Conservation (phyloP, 306 rosid species). For the Castanopsis chinensis region DNA sequence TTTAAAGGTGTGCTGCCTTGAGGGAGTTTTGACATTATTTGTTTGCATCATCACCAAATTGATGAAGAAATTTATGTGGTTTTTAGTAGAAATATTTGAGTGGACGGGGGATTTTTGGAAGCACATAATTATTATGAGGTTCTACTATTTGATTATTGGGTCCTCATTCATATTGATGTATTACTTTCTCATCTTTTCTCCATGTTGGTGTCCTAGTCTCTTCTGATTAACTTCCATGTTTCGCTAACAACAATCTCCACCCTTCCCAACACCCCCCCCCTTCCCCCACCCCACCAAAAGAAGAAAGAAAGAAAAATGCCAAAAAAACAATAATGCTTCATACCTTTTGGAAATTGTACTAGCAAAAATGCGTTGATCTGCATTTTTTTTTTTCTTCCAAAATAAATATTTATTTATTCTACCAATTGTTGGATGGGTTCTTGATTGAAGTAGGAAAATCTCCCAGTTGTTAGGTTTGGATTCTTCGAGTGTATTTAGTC, state of each 20-base stretch:
- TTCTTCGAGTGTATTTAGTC: neutral
- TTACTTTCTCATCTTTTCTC: neutral
- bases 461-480: neutral
- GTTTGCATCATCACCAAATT: neutral
- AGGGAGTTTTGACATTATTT: constrained; percentile 9
- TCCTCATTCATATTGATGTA: neutral
- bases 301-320: neutral
- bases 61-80: neutral
- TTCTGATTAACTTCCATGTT: no score
- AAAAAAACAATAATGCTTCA: neutral
- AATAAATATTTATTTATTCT: neutral
- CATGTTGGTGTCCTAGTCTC: neutral
- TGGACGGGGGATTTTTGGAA: neutral
- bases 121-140: neutral
- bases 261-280: no score
- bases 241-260: no score
- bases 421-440: neutral
- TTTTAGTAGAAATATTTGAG: neutral
- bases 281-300: neutral
- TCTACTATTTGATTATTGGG: neutral
- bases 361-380: neutral
- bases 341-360: neutral
- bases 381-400: neutral
- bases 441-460: neutral
- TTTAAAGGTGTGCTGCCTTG: constrained; percentile 1